These are phyloP conservation scores for Cavenderia fasciculata DNA, from an alignment of 78 protist species.

Conservation along the genomic window DNA sequence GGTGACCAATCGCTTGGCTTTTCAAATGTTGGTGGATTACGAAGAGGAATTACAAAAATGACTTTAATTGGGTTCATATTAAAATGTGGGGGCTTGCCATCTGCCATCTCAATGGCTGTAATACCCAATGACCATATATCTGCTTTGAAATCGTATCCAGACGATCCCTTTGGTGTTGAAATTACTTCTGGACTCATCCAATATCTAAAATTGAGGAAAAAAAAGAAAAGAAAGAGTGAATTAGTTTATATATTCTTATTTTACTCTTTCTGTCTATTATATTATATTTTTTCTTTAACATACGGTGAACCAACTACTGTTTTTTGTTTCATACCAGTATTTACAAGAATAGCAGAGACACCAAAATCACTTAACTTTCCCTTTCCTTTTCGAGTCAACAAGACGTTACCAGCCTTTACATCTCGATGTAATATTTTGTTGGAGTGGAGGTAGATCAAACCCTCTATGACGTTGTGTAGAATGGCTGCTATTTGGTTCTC, in stretches of 20 bases:
- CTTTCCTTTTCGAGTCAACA: slow-evolving; percentile 82
- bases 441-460: slow-evolving; percentile 85
- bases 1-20: slow-evolving; percentile 73
- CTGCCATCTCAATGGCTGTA: slow-evolving; percentile 93
- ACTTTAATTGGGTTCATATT: slow-evolving; percentile 87
- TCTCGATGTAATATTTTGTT: slow-evolving; percentile 92
- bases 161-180: slow-evolving; percentile 53
- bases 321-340: not conserved
- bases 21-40: slow-evolving; percentile 86
- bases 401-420: slow-evolving; percentile 93
- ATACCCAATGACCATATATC: slow-evolving; percentile 94
- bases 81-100: slow-evolving; percentile 88
- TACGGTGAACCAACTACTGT: slow-evolving; percentile 8
- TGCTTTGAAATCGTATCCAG: slow-evolving; percentile 78
- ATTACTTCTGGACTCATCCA: slow-evolving; percentile 90
- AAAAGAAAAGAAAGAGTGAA: no score
- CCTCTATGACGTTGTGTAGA: slow-evolving; percentile 72
- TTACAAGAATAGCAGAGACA: not conserved
- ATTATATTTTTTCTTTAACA: not conserved
- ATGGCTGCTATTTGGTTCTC: slow-evolving; percentile 68
- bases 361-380: slow-evolving; percentile 79
- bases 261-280: no score
- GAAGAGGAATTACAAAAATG: slow-evolving; percentile 83
- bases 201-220: slow-evolving; percentile 43
- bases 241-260: no score